Base-by-base conservation (phyloP, 176 grass and related monocot genomes). In the Triticum timopheevii region DNA sequence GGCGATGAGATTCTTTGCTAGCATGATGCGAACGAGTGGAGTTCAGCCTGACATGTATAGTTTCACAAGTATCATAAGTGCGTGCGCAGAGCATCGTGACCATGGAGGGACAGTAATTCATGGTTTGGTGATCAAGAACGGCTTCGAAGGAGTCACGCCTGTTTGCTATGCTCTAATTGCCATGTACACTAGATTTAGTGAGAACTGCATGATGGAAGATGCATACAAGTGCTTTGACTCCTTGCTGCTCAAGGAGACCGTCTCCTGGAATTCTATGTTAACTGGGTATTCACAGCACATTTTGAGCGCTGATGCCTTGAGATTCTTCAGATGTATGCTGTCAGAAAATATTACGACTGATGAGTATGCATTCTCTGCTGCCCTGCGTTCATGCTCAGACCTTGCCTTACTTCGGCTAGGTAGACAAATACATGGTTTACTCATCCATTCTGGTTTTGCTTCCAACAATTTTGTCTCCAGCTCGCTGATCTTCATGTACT, bases 261-360 rank as follows among this genome's bases (percentile, higher is more conserved):
- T 95, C 24, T 91, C 93, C 36, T 95, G 93, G 88, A 95, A 93
- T 69, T 85, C 90, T 54, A 69, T 95, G 68, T 61, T 95, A 34
- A 95, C 93, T 64, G 91, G 88, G 13, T 90, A 91, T 75, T 91
- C 93, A 33, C 91, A 91, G 45, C 89, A 89, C 34, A 74, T 81
- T 68, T 77, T 82, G 9, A 80, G 80, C 69, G 68, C 74, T 34
- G 86, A 92, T 47, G 88, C 91, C 22, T 44, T 89, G 86, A 95
- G 47, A 64, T 92, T 93, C 64, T 95, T 95, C 31, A 83, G 80
- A 19, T 83, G 65, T 36, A 80, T 95, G 84, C 38, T 11, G 12
- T 87, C 81, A 15, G 83, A 16, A 38, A 23, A 68, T 52, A 33
- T 91, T 76, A 76, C 17, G n/a, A 85, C 76, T 2, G 89, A 95